Evolutionary conservation across 176 grass and related monocot genomes (phyloP), one percentile per base, ranked within the genome.

Genomic region (Triticum monococcum): DNA sequence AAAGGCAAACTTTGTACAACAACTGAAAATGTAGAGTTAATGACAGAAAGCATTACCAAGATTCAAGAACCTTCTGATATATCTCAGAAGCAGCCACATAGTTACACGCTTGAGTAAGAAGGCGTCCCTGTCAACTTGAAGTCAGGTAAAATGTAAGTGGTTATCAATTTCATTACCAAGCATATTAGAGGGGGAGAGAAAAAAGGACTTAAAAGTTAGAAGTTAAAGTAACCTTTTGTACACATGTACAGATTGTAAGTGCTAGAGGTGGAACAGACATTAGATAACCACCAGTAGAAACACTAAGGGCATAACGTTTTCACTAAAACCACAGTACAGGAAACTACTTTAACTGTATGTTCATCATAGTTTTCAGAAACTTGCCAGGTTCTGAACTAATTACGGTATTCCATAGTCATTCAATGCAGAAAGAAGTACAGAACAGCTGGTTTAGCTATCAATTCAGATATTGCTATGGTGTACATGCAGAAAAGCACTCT

Each of bases 121-220:
- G 92, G 30, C 89, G 83, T 63, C 97, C 97, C 97, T 99, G 94
- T 96, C 90, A 94, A 93, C 94, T 96, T 94, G 89, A 94, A 86
- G 81, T 92, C 59, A 93, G 82, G 87, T 77, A 92, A 94, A 86
- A 86, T 83, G 83, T 90, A 89, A 91, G 82, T 82, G 75, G 89
- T 86, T 48, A 54, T 77, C 59, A 86, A 13, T 89, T 65, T 79
- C 57, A 66, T 64, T 40, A 33, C 32, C 13, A 75, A 87, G 78
- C 18, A 76, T 62, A 33, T 75, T 36, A 9, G 60, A 56, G 32
- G 72, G 18, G 18, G 10, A 45, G 60, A 22, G 59, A 3, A 80
- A 67, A 88, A 26, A 63, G 63, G 28, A 14, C 45, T 48, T 48
- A 14, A 2, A 48, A 40, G n/a, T 45, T 71, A 3, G 9, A 48